Percentiles rank a stretch among this genome's conserved stretches.
Evolutionary conservation across 768 basidiomycete species (phyloP).

Genomic region (Naganishia vishniacii): DNA sequence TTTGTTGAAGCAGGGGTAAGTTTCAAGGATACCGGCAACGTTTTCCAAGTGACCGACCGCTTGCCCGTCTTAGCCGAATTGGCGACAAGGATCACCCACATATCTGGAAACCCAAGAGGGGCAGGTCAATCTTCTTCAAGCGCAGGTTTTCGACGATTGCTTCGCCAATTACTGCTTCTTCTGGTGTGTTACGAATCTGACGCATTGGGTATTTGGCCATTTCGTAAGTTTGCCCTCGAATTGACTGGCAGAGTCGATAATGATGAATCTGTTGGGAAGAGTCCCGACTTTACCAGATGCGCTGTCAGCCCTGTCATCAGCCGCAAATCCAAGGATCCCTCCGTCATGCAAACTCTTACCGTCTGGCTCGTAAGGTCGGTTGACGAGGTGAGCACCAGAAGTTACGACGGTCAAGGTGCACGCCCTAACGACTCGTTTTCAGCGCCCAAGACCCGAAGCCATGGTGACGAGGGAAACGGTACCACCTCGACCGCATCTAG

Average conservation of each 20-base stretch:
- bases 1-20: slow-evolving; percentile 33
- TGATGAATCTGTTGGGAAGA: slow-evolving; percentile 25
- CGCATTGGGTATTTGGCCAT: slow-evolving; percentile 45
- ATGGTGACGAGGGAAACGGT: neutral
- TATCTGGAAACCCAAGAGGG: slow-evolving; percentile 38
- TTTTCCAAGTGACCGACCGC: neutral
- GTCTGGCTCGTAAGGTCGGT: slow-evolving; percentile 42
- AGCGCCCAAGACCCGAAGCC: neutral
- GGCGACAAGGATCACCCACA: slow-evolving; percentile 13
- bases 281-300: slow-evolving; percentile 38
- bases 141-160: slow-evolving; percentile 46
- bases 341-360: slow-evolving; percentile 42
- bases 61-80: slow-evolving; percentile 3
- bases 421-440: neutral
- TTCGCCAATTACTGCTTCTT: slow-evolving; percentile 44
- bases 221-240: slow-evolving; percentile 36
- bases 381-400: slow-evolving; percentile 36
- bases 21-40: neutral
- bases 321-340: slow-evolving; percentile 36
- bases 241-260: neutral
- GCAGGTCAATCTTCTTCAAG: slow-evolving; percentile 45
- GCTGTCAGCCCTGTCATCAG: slow-evolving; percentile 40
- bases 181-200: slow-evolving; percentile 45
- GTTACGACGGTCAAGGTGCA: neutral
- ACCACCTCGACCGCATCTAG: neutral